A percentile compares a stretch with the other conserved stretches of the same genome.
phyloP scores from a whole-genome alignment of 306 rosid genomes.

The Glycine latifolia region DNA sequence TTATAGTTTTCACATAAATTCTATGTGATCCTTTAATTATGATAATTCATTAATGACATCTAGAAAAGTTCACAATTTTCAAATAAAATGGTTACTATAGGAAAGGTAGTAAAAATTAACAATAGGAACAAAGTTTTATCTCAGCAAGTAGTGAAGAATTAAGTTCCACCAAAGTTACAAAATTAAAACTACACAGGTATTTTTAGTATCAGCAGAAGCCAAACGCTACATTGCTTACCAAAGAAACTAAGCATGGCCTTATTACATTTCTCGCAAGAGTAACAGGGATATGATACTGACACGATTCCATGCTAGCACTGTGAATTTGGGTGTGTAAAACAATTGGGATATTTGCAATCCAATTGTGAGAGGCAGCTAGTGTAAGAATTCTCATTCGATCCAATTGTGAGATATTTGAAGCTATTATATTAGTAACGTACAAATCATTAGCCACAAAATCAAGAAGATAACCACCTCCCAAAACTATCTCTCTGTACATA shows the following conservation, averaged over 20 bases:
- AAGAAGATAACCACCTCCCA: slow-evolving; percentile 6
- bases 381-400: slow-evolving; percentile 35
- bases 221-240: background rate
- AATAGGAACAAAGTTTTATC: too few relatives aligned
- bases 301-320: too few relatives aligned
- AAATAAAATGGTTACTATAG: too few relatives aligned
- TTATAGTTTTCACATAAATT: too few relatives aligned
- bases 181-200: background rate
- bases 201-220: too few relatives aligned
- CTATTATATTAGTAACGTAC: slow-evolving; percentile 9
- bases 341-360: background rate
- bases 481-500: slow-evolving; percentile 20
- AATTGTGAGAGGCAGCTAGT: background rate
- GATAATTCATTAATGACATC: background rate
- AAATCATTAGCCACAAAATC: slow-evolving; percentile 25
- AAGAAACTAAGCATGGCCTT: background rate
- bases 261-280: too few relatives aligned
- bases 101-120: too few relatives aligned
- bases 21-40: background rate
- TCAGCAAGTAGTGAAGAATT: background rate
- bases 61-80: too few relatives aligned
- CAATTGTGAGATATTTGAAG: slow-evolving; percentile 1
- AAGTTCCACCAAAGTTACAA: background rate
- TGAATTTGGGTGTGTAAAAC: background rate
- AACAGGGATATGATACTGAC: too few relatives aligned